Percentiles rank a stretch among this genome's conserved stretches.
phyloP scores from a whole-genome alignment of 1,284 basidiomycete species.

The Fistulina hepatica region DNA sequence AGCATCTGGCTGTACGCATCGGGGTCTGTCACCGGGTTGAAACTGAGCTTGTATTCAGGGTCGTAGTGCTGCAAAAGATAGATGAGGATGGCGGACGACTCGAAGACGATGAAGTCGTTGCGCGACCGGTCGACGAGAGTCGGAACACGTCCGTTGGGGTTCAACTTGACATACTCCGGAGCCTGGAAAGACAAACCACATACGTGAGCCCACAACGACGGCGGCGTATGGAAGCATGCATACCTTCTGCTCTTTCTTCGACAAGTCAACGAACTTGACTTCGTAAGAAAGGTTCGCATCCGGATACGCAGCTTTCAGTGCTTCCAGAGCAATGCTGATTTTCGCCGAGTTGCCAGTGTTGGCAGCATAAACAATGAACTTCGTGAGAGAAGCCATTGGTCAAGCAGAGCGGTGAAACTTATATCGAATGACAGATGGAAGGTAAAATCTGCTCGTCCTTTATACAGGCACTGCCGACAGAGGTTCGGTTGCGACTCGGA shows the following conservation, averaged over 20 bases:
- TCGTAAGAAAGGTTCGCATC: slow-evolving; percentile 38
- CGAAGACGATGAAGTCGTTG: slow-evolving; percentile 51
- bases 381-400: no score
- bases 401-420: no score
- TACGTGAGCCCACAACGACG: no score
- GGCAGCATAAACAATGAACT: slow-evolving; percentile 13
- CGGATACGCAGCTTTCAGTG: slow-evolving; percentile 51
- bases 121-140: slow-evolving; percentile 40
- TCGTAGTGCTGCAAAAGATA: slow-evolving; percentile 57
- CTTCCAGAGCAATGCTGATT: slow-evolving; percentile 54
- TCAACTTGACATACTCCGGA: slow-evolving; percentile 54
- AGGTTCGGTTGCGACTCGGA: no score
- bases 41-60: slow-evolving; percentile 44
- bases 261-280: slow-evolving; percentile 21
- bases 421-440: no score
- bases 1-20: slow-evolving; percentile 48
- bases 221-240: no score
- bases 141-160: slow-evolving; percentile 59
- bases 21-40: slow-evolving; percentile 32
- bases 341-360: slow-evolving; percentile 21
- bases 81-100: slow-evolving; percentile 55
- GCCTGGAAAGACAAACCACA: no score
- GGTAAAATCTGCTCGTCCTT: no score
- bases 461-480: no score
- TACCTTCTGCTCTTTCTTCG: slow-evolving; percentile 29